Conservation (phyloP, 768 basidiomycete genomes). For the Nevesoporus exiguus region DNA sequence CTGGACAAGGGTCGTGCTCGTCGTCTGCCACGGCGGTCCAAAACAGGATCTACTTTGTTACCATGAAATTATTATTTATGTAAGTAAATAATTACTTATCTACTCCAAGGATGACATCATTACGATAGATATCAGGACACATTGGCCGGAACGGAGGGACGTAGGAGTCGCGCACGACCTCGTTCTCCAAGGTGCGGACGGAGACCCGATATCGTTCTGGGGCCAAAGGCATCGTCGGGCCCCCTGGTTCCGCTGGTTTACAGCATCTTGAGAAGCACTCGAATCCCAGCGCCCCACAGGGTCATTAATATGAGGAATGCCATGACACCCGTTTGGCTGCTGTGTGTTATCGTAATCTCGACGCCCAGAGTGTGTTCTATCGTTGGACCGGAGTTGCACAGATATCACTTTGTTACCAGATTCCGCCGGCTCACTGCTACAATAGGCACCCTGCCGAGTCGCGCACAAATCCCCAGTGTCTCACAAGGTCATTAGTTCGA, state of each 20-base stretch:
- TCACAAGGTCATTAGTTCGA: not conserved
- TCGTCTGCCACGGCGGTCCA: constrained; percentile 14
- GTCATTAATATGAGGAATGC: not conserved
- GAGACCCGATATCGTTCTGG: not conserved
- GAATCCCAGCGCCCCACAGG: not conserved
- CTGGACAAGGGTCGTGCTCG: constrained; percentile 10
- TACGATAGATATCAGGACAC: not conserved
- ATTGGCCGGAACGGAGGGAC: not conserved
- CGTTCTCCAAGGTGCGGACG: not conserved
- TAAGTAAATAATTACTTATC: constrained; percentile 7
- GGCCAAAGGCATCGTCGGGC: not conserved
- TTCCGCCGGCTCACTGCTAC: not conserved
- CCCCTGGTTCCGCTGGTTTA: not conserved
- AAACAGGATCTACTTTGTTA: constrained; percentile 1
- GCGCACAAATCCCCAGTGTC: not conserved
- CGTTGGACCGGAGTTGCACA: not conserved
- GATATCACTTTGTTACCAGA: not conserved
- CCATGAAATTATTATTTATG: constrained; percentile 2
- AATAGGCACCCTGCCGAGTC: not conserved
- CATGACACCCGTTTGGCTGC: not conserved
- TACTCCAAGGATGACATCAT: constrained; percentile 15
- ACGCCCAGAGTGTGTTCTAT: not conserved
- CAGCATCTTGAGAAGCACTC: not conserved
- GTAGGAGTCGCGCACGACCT: not conserved
- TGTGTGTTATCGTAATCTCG: not conserved